Evolutionary conservation across 306 rosid species (phyloP), one percentile per base, ranked within the genome.

Genomic region (Rosa multiflora): DNA sequence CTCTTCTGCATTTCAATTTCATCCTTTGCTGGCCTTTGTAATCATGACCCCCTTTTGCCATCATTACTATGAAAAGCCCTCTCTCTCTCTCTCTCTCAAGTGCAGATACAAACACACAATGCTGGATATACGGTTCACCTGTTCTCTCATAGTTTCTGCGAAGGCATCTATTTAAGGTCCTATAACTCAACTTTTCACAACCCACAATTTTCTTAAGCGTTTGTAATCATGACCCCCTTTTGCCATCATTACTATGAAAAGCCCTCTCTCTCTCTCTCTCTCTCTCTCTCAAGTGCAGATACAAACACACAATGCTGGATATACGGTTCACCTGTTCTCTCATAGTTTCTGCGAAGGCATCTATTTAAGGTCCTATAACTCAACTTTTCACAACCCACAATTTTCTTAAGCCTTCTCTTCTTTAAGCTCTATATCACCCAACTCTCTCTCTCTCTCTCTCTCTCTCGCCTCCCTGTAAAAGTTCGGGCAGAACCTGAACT

Each of bases 11-110:
- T 67, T 51, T 79, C 77, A 47, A 76, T 80, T 62, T 69, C 91
- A 84, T 73, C 86, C 86, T 70, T 78, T 81, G 59, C 92, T 85
- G 86, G 84, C 94, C 85, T 82, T 81, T 70, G 96, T 88, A 89
- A 94, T 94, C 87, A 94, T 88, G 87, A 90, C 78, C 73, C 72
- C 83, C 87, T 83, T 78, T 62, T 80, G 89, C 83, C 93, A 91
- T 91, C 96, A 91, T 94, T 90, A 72, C 94, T 20, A 82, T 58
- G 71, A 80, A 86, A 92, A 87, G 80, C 81, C 84, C 35, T 40
- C 32, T 76, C 18, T 59, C 73, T 46, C 78, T n/a, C n/a, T n/a
- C n/a, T n/a, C n/a, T n/a, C n/a, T n/a, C n/a, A n/a, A n/a, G n/a
- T n/a, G n/a, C n/a, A n/a, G n/a, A n/a, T n/a, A n/a, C n/a, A n/a